Evolutionary conservation across 768 basidiomycete genomes (phyloP).

Genomic region (Roridomyces roridus): DNA sequence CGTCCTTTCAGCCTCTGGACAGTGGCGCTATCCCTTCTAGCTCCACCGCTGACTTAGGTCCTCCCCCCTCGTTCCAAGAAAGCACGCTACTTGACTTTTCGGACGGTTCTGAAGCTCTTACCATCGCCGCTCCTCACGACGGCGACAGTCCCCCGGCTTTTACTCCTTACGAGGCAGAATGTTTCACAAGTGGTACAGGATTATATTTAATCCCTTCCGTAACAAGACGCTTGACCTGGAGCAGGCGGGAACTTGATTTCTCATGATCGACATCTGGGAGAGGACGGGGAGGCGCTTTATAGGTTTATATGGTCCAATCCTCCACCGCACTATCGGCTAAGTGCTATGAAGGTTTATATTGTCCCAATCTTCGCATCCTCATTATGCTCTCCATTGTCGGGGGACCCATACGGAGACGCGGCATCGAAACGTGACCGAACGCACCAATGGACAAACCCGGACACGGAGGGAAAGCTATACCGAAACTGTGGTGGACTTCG

Average conservation of each 20-base stretch:
- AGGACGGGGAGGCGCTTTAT: constrained; percentile 77
- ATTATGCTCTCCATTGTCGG: constrained; percentile 50
- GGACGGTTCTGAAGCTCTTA: constrained; percentile 1
- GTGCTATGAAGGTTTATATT: constrained; percentile 78
- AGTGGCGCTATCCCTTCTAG: not conserved
- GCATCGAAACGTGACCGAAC: constrained; percentile 50
- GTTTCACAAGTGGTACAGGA: constrained; percentile 53
- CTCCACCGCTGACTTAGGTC: not conserved
- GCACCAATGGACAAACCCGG: constrained; percentile 38
- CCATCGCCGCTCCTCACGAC: constrained; percentile 18
- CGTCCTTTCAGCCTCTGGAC: not conserved
- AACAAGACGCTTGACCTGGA: too few species aligned
- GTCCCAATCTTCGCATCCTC: constrained; percentile 52
- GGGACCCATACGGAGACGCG: constrained; percentile 65
- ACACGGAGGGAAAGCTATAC: constrained; percentile 56
- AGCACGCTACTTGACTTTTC: constrained; percentile 20
- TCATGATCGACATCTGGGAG: constrained; percentile 73
- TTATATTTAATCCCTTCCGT: too few species aligned
- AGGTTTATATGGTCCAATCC: constrained; percentile 73
- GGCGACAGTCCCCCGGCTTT: constrained; percentile 62
- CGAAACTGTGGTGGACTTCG: constrained; percentile 69
- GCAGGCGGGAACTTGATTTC: constrained; percentile 54
- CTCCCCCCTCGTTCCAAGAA: constrained; percentile 8
- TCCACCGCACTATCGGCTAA: too few species aligned
- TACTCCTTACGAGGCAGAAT: constrained; percentile 67